Evolutionary conservation across 1,284 basidiomycete species (phyloP), one percentile per base, ranked within the genome.

Genomic region (Ganoderma multipileum): DNA sequence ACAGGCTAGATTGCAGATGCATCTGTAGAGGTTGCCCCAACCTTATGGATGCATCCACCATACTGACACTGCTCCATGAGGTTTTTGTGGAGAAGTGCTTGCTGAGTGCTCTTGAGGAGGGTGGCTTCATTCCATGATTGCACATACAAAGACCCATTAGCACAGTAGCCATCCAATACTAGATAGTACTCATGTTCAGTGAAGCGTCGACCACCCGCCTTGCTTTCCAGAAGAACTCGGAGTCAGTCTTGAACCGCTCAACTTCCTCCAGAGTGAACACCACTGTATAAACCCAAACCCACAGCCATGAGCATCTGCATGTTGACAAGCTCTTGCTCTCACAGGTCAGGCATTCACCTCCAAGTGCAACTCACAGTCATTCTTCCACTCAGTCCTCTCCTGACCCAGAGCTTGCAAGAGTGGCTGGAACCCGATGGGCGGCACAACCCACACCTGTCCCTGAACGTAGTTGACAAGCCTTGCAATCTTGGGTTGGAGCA

Each of bases 371-470:
- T 65, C 72, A 87, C 87, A 87, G 68, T 88, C 86, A 7, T 58
- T 12, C 38, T 59, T 38, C 12, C 11, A 3, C 38, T 11, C 58
- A 73, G 73, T 52, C 5, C 76, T 66, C 57, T 82, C 76, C 11
- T 82, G 80, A 26, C 77, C 76, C 18, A 84, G 75, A 38, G 72
- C 58, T 79, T 77, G 7, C 79, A 67, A 23, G 87, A 73, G 54
- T 79, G 80, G 18, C 81, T 80, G 2, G 33, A 79, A 76, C 3
- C 83, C 79, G 68, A 90, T 88, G 0, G 84, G 82, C 1, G 82
- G 76, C 3, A 86, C 82, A 38, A 91, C 81, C 90, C 88, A 91
- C 0, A 88, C 88, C 74, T 85, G 84, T 1, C 88, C 86, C n/a
- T 87, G 83, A 47, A 88, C 89, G 72, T 85, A 90, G 75, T 89